A percentile compares a stretch with the other conserved stretches of the same genome.
phyloP scores from a whole-genome alignment of 495 filamentous ascomycete species.

The Niebla homalea region DNA sequence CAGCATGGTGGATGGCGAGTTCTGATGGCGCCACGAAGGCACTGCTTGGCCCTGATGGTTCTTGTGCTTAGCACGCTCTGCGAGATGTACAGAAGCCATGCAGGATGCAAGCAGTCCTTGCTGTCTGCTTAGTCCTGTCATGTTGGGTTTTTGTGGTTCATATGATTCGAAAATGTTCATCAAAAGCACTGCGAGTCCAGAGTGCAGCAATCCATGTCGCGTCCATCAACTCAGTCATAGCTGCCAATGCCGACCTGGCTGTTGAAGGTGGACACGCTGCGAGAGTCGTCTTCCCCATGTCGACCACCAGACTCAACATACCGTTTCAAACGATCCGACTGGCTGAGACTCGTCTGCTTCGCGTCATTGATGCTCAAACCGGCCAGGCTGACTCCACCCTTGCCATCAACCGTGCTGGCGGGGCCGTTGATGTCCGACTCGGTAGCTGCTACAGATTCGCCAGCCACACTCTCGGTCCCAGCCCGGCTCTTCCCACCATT shows the following conservation, averaged over 20 bases:
- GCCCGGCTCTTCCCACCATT: slow-evolving; percentile 50
- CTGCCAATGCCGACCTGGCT: slow-evolving; percentile 75
- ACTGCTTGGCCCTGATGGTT: too few species aligned
- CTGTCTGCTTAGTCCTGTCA: background rate
- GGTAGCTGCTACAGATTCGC: slow-evolving; percentile 78
- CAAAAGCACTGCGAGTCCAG: background rate
- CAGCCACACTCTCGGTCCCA: slow-evolving; percentile 65
- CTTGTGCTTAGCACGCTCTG: too few species aligned
- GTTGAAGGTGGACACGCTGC: slow-evolving; percentile 91
- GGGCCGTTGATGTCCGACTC: slow-evolving; percentile 65
- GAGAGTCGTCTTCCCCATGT: slow-evolving; percentile 66
- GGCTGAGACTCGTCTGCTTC: slow-evolving; percentile 72
- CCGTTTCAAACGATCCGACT: slow-evolving; percentile 68
- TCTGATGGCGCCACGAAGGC: too few species aligned
- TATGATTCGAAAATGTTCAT: background rate
- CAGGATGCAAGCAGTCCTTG: background rate
- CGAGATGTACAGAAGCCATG: too few species aligned
- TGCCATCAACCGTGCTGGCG: slow-evolving; percentile 51
- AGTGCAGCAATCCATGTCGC: background rate
- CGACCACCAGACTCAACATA: slow-evolving; percentile 76
- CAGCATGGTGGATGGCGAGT: too few species aligned
- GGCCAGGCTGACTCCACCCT: slow-evolving; percentile 74
- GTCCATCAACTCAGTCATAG: slow-evolving; percentile 60
- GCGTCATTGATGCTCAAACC: slow-evolving; percentile 67
- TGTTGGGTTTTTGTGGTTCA: background rate